Base-by-base conservation (phyloP, 2,329 filamentous ascomycete species). In the Bipolaris victoriae region DNA sequence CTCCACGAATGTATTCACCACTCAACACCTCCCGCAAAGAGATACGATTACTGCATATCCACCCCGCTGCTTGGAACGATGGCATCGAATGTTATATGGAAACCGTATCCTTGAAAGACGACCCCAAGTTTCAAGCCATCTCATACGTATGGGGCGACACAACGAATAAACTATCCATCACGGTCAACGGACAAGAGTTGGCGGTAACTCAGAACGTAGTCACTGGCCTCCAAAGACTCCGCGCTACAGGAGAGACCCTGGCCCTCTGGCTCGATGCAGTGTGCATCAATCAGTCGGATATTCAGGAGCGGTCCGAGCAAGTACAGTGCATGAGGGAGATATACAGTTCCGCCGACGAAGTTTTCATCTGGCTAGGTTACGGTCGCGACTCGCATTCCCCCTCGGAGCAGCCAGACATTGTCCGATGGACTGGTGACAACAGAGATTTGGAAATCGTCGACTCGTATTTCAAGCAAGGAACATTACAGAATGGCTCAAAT, bases 251-350 rank as follows among this genome's bases (percentile, higher is more conserved):
- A 11, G 18, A 45, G 3, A 5, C n/a, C 0, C 29, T 49, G 11
- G 11, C 47, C 5, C 18, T 60, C 1, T 65, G 49, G 50, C 44
- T 47, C 0, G 63, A 65, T 33, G 61, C 59, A 33, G 35, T 56
- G 1, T 65, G 61, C 26, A 61, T 67, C 35, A 60, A 67, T 26
- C 63, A 66, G 22, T 45, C 43, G 0, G 46, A 64, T 36, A n/a
- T 24, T 5, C 20, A 41, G 3, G 61, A 65, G 45, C 16, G 44
- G 4, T 45, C 26, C 2, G 3, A 52, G 2, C 62, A 62, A 47
- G 57, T 65, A 0, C 24, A 49, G 6, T 31, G 57, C 2, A 65
- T 62, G 63, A 35, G 50, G 5, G 48, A 62, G 7, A 54, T 65
- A 16, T 65, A 60, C 7, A 39, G 24, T 7, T 41, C n/a, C 1